Evolutionary conservation across 306 rosid species (phyloP).

Genomic region (Vicia faba): DNA sequence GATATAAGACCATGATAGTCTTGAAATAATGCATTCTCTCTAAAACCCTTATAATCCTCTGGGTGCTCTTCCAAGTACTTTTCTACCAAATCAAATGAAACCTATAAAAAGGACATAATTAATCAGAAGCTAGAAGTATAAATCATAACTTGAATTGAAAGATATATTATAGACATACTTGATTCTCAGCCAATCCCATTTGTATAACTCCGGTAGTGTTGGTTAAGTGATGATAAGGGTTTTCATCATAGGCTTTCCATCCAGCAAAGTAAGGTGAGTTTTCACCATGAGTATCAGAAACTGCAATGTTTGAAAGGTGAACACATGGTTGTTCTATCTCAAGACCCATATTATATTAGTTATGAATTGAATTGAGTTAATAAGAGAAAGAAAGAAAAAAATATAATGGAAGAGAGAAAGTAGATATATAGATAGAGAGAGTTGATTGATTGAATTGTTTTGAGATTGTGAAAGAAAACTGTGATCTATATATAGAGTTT

Average conservation of each 20-base stretch:
- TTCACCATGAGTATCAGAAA: constrained; percentile 49
- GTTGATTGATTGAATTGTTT: constrained; percentile 32
- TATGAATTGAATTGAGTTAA: too few species aligned
- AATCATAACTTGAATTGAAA: too few species aligned
- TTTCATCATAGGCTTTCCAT: constrained; percentile 89
- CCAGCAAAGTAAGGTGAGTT: constrained; percentile 79
- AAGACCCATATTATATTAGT: constrained; percentile 46
- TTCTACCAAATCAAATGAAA: constrained; percentile 84
- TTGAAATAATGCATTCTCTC: constrained; percentile 89
- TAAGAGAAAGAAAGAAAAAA: too few species aligned
- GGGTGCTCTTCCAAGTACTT: constrained; percentile 63
- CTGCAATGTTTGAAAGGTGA: constrained; percentile 63
- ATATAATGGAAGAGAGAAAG: background rate
- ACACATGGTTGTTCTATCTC: constrained; percentile 51
- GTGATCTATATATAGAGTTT: constrained; percentile 42
- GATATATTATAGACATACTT: constrained; percentile 37
- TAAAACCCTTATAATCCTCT: constrained; percentile 55
- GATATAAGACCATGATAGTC: constrained; percentile 83
- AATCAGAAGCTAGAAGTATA: background rate
- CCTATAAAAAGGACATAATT: constrained; percentile 45
- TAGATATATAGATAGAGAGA: background rate
- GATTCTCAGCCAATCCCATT: constrained; percentile 98
- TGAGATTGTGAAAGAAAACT: constrained; percentile 35
- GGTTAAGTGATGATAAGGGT: constrained; percentile 66
- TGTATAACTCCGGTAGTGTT: constrained; percentile 83